Base-by-base conservation (phyloP, 2,329 filamentous ascomycete species). In the Epichloe scottii region DNA sequence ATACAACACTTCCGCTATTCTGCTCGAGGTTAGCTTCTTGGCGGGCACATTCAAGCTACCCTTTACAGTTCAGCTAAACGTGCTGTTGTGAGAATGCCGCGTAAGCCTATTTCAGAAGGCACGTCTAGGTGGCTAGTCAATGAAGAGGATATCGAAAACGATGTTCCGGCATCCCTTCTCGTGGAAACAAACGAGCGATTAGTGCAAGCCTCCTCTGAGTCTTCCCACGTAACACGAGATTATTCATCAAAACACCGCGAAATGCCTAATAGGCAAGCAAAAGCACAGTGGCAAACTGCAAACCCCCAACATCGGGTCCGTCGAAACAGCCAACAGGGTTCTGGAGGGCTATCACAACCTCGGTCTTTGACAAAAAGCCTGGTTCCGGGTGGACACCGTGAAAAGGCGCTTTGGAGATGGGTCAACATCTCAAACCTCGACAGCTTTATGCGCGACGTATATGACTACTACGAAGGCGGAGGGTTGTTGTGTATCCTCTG, bases 401-500 rank as follows among this genome's bases (percentile, higher is more conserved):
- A 91, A 62, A 85, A 84, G 65, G 89, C 90, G 3, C 80, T 95
- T 72, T 96, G 89, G 84, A 79, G 87, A 67, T 96, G 90, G 87
- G 87, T 87, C 50, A 95, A 95, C 61, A 87, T 93, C 52, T 81
- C 87, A 38, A 93, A 95, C 62, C 73, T 96, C 49, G 90, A 96
- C 66, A 84, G 82, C 59, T 96, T 95, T 64, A 81, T 95, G 62
- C 78, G 81, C 51, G 85, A 81, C 55, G 87, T 95, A 3, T 96
- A 96, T 64, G 77, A 85, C 56, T 96, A 95, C 67, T 95, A 87
- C 61, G 73, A 85, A 48, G 85, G 85, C 2, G 85, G 88, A 56
- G 90, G 90, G 0, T 81, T 95, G 38, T 89, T 83, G 78, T 94
- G 87, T 52, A 95, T 95, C 50, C 62, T 93, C 11, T 75, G 91